Conservation (phyloP, 352 stramenopile species). For the Globisporangium perplexum region DNA sequence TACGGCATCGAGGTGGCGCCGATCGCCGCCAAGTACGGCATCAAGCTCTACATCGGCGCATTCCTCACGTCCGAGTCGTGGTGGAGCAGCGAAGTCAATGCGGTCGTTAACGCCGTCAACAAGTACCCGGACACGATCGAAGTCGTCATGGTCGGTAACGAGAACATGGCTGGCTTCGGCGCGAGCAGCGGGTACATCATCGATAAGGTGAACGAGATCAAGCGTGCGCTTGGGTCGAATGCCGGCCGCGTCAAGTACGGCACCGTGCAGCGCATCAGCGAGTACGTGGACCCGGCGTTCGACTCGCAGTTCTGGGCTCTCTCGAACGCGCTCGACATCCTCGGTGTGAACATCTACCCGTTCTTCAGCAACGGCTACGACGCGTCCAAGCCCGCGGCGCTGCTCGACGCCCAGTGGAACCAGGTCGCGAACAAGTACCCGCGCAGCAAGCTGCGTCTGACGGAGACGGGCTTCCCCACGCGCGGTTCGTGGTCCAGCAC, state of each 20-base stretch:
- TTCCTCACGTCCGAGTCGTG: constrained; percentile 16
- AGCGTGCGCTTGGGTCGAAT: constrained; percentile 14
- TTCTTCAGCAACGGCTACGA: constrained; percentile 25
- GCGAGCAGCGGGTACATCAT: constrained; percentile 18
- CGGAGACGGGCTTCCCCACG: constrained; percentile 20
- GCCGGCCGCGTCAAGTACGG: constrained; percentile 12
- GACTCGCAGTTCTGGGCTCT: constrained; percentile 5
- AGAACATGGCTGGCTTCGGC: constrained; percentile 19
- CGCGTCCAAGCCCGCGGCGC: constrained; percentile 2
- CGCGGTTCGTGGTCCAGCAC: constrained; percentile 5
- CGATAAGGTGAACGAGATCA: constrained; percentile 25
- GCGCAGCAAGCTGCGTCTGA: constrained; percentile 18
- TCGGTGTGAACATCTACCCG: constrained; percentile 36
- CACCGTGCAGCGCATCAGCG: constrained; percentile 29
- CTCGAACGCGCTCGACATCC: constrained; percentile 19
- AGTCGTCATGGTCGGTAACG: constrained; percentile 13
- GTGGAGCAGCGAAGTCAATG: constrained; percentile 4
- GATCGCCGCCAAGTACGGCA: constrained; percentile 8
- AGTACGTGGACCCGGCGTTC: constrained; percentile 12
- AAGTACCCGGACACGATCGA: constrained; percentile 12
- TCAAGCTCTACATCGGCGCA: constrained; percentile 18
- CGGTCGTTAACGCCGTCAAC: constrained; percentile 7
- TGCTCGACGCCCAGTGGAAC: constrained; percentile 19
- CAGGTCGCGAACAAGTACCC: constrained; percentile 14
- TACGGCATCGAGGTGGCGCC: constrained; percentile 13